Evolutionary conservation across 805 yeast genomes (phyloP), one percentile per base, ranked within the genome.

Genomic region (Isabelozyma rhagii): DNA sequence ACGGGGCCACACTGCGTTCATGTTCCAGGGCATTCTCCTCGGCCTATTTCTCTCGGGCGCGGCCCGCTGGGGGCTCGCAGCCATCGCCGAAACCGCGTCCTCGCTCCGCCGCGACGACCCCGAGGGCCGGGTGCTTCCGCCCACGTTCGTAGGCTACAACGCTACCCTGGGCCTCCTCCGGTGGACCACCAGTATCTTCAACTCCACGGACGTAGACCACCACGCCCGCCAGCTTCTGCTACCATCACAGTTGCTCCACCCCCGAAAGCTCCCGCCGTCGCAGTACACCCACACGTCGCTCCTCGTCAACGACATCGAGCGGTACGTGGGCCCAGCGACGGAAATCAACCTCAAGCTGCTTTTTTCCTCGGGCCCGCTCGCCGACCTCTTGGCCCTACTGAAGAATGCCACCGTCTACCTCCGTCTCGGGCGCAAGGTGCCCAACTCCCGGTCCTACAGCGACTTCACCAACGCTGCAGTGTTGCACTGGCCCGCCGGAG

Each of bases 51-150:
- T 91, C 5, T 86, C 92, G 18, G 99, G 99, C 0, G 83, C 89
- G 1, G 82, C 96, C 0, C 74, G 96, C 49, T 93, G 99, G 99
- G 97, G 94, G 49, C 84, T 87, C 59, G 97, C 96, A 2, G 84
- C 97, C 11, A 82, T 93, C 49, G 83, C 88, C 1, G 97, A 93
- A 61, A 89, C 97, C 0, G 79, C 79, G 25, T 68, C 75, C 4
- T 77, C 88, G 3, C 64, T 92, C 42, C 64, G 82, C 49, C 74
- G 97, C 55, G 87, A 87, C 15, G 96, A 88, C 57, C 92, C 96
- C 0, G 78, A 81, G 43, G 83, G 82, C 0, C 64, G 59, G 39
- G 59, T 77, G 25, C 55, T 68, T 13, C 87, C 89, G 5, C 90
- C 90, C 0, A 48, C 47, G 3, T 70, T 83, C 39, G 51, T 59